Percentiles rank a stretch among this genome's conserved stretches.
Evolutionary conservation across 352 stramenopile genomes (phyloP).

Genomic region (Phytophthora colocasiae): DNA sequence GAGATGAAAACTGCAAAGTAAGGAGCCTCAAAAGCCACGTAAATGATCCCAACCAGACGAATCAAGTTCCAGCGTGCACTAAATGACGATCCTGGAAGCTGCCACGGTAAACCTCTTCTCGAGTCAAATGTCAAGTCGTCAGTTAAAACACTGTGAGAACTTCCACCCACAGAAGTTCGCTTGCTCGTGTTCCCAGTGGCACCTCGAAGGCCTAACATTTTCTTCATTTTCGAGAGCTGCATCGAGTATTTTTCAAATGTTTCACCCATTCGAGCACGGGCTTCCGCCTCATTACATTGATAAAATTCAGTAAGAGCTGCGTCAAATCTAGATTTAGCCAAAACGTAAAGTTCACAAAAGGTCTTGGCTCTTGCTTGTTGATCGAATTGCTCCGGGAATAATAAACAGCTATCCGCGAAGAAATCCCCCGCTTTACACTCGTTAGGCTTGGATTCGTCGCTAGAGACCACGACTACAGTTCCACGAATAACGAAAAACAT

Average conservation of each 20-base stretch:
- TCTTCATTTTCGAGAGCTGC: slow-evolving; percentile 78
- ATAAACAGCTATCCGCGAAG: slow-evolving; percentile 66
- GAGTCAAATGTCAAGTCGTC: neutral
- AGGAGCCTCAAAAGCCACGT: slow-evolving; percentile 67
- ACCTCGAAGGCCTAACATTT: slow-evolving; percentile 63
- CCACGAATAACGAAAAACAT: slow-evolving; percentile 80
- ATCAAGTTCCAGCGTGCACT: slow-evolving; percentile 54
- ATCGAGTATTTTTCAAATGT: slow-evolving; percentile 64
- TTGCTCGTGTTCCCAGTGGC: slow-evolving; percentile 7
- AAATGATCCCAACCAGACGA: slow-evolving; percentile 52
- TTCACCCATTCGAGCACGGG: slow-evolving; percentile 46
- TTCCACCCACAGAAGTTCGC: slow-evolving; percentile 28
- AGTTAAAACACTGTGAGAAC: slow-evolving; percentile 6
- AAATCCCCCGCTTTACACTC: slow-evolving; percentile 65
- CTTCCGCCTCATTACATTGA: slow-evolving; percentile 35
- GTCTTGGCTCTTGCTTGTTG: slow-evolving; percentile 77
- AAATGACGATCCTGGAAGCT: slow-evolving; percentile 55
- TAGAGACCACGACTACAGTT: slow-evolving; percentile 51
- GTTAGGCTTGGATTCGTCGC: slow-evolving; percentile 51
- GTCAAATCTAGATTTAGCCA: slow-evolving; percentile 73
- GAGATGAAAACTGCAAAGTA: slow-evolving; percentile 77
- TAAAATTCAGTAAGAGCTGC: slow-evolving; percentile 65
- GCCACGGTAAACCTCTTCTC: slow-evolving; percentile 29
- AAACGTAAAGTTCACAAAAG: slow-evolving; percentile 81
- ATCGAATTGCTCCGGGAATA: slow-evolving; percentile 62